Conservation (phyloP, 768 basidiomycete genomes). For the Tulasnella sp. region DNA sequence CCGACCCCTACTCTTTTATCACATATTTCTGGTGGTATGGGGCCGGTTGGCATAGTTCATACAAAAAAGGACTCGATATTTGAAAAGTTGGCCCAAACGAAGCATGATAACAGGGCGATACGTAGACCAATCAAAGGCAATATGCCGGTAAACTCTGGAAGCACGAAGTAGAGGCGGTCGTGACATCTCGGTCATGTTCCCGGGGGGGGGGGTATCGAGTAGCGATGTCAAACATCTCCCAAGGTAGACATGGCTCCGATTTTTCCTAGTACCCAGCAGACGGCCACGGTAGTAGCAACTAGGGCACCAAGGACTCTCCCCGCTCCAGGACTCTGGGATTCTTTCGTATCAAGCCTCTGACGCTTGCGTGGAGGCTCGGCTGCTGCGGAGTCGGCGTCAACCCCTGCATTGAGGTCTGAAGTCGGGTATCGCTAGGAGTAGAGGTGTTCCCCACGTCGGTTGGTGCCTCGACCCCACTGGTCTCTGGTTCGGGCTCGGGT, state of each 20-base stretch:
- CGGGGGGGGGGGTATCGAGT: background rate
- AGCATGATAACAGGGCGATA: background rate
- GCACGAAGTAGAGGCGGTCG: too few species aligned
- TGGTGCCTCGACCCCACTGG: background rate
- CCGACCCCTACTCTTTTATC: background rate
- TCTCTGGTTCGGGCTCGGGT: background rate
- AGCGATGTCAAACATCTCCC: background rate
- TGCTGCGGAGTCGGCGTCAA: background rate
- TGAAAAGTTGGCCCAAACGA: background rate
- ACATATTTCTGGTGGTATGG: background rate
- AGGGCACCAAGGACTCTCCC: background rate
- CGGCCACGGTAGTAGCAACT: background rate
- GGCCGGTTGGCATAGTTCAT: background rate
- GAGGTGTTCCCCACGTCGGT: background rate
- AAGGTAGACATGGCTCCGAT: conserved; percentile 2
- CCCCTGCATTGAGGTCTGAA: background rate
- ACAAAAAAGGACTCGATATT: background rate
- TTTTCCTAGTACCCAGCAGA: background rate
- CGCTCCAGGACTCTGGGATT: background rate
- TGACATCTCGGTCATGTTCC: background rate
- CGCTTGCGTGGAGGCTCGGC: background rate
- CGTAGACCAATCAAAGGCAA: background rate
- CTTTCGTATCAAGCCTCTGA: background rate
- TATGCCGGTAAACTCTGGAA: background rate
- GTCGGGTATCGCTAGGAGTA: background rate